Percentiles rank a stretch among this genome's conserved stretches.
phyloP scores from a whole-genome alignment of 2,329 filamentous ascomycete species.

The Orbilia blumenaviensis region DNA sequence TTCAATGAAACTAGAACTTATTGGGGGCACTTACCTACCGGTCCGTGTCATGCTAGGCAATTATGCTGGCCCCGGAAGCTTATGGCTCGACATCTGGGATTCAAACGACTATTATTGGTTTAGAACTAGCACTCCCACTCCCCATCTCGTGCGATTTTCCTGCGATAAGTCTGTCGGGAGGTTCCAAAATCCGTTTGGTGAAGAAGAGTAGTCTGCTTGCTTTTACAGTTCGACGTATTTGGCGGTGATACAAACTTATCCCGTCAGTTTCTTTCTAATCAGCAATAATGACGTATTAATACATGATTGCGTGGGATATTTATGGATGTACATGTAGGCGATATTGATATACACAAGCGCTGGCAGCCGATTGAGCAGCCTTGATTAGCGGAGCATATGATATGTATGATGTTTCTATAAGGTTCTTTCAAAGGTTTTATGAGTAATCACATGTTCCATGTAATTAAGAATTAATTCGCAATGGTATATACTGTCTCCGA shows the following conservation, averaged over 20 bases:
- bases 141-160: neutral
- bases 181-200: neutral
- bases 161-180: neutral
- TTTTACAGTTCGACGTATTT: neutral
- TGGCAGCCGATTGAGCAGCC: too few relatives aligned
- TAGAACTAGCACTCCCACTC: neutral
- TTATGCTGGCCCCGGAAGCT: neutral
- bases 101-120: neutral
- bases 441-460: too few relatives aligned
- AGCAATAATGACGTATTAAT: conserved; percentile 7
- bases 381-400: too few relatives aligned
- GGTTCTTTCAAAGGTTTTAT: too few relatives aligned
- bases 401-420: too few relatives aligned
- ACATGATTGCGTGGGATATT: neutral
- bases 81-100: neutral
- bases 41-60: neutral
- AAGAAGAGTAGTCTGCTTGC: neutral
- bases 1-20: neutral
- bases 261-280: neutral
- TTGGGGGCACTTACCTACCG: conserved; percentile 1
- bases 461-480: too few relatives aligned
- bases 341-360: too few relatives aligned
- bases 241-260: neutral
- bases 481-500: too few relatives aligned
- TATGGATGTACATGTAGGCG: too few relatives aligned